Evolutionary conservation across 108 stramenopile species (phyloP).

Genomic region (Cyclostephanos tholiformis): DNA sequence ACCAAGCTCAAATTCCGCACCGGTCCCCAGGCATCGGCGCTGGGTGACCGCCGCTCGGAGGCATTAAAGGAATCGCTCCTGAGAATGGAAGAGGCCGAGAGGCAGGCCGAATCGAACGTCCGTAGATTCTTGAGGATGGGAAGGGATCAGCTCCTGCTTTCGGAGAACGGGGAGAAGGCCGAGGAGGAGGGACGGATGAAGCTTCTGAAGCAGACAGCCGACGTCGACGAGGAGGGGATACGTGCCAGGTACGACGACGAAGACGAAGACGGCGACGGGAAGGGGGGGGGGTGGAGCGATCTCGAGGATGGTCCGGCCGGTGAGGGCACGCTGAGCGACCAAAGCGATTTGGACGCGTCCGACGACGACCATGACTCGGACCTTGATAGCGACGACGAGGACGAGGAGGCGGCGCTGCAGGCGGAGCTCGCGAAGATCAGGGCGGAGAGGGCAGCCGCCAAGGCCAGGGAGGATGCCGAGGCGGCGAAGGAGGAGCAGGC

Average conservation of each 20-base stretch:
- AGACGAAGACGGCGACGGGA: conserved; percentile 53
- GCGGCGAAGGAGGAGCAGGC: conserved; percentile 70
- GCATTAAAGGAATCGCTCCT: conserved; percentile 74
- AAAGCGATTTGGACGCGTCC: conserved; percentile 67
- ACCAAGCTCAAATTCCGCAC: conserved; percentile 87
- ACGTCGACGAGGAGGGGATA: conserved; percentile 75
- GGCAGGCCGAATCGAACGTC: conserved; percentile 46
- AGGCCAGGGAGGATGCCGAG: conserved; percentile 76
- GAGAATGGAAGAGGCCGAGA: conserved; percentile 81
- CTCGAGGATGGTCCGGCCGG: conserved; percentile 30
- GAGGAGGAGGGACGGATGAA: conserved; percentile 71
- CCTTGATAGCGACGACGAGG: conserved; percentile 86
- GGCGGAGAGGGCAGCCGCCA: conserved; percentile 83
- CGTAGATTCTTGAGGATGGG: conserved; percentile 48
- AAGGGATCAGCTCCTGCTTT: conserved; percentile 33
- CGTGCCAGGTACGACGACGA: conserved; percentile 62
- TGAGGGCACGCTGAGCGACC: conserved; percentile 34
- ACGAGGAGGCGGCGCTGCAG: conserved; percentile 91
- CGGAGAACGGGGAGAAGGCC: conserved; percentile 48
- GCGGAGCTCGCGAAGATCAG: conserved; percentile 92
- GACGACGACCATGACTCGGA: conserved; percentile 63
- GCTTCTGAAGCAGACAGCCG: conserved; percentile 78
- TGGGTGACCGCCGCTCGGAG: conserved; percentile 42
- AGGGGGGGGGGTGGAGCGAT: conserved; percentile 57
- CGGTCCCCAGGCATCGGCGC: conserved; percentile 62